Conservation (phyloP, 352 stramenopile species). For the Pythium rhizo-oryzae region DNA sequence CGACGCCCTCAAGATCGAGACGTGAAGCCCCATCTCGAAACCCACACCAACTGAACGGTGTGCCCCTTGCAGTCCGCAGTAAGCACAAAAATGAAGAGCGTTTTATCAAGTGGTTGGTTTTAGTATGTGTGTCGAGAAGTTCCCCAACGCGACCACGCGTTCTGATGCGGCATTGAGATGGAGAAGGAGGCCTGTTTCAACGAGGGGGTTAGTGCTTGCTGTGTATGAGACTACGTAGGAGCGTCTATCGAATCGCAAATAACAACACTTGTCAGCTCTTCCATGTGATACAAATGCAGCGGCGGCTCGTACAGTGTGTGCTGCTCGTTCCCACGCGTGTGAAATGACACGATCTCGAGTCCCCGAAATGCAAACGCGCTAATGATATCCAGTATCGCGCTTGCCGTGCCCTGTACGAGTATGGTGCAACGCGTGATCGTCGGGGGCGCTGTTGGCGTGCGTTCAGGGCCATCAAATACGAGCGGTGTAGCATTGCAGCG, state of each 20-base stretch:
- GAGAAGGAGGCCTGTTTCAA: not conserved
- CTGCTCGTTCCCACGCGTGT: not conserved
- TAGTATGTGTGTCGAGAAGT: not conserved
- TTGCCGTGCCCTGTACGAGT: not conserved
- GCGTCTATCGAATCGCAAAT: not conserved
- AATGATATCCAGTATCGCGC: not conserved
- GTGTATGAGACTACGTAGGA: not conserved
- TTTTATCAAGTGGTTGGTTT: not conserved
- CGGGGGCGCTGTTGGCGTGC: not conserved
- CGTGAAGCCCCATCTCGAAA: not conserved
- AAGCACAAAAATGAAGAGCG: not conserved
- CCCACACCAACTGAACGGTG: too few relatives aligned
- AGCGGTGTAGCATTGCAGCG: not conserved
- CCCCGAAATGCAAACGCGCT: not conserved
- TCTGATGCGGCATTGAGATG: not conserved
- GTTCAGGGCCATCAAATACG: not conserved
- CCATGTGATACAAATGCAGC: not conserved
- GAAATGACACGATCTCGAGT: not conserved
- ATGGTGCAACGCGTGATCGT: not conserved
- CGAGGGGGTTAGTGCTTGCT: not conserved
- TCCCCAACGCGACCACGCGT: not conserved
- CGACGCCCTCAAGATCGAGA: not conserved
- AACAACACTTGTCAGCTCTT: not conserved
- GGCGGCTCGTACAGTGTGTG: not conserved
- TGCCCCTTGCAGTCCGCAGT: too few relatives aligned